These are phyloP conservation scores for Lasiodiplodia theobromae DNA, from an alignment of 2,329 filamentous ascomycete genomes.

Conservation along the genomic window DNA sequence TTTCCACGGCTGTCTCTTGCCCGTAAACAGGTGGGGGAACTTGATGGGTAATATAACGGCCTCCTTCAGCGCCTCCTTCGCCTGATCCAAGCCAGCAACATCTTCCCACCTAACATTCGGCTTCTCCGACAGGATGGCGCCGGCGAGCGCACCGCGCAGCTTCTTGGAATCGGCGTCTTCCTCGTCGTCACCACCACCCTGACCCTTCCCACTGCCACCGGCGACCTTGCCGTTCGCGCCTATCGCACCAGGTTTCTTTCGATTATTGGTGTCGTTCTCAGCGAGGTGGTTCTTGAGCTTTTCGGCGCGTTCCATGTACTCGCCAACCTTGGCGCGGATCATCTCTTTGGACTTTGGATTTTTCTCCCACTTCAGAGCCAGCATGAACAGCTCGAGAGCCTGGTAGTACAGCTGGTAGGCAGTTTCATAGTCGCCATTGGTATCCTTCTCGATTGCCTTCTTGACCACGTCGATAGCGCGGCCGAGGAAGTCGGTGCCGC, in stretches of 20 bases:
- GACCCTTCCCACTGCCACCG: constrained; percentile 68
- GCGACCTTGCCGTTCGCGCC: constrained; percentile 74
- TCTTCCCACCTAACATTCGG: constrained; percentile 99
- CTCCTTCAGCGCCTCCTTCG: constrained; percentile 97
- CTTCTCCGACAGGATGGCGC: constrained; percentile 92
- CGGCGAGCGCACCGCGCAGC: constrained; percentile 85
- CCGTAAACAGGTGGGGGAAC: constrained; percentile 94
- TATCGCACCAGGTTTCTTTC: constrained; percentile 74
- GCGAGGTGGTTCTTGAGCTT: constrained; percentile 92
- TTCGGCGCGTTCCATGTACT: constrained; percentile 99
- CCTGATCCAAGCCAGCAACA: constrained; percentile 89
- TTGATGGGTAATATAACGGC: constrained; percentile 98
- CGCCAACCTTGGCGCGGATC: constrained; percentile 91
- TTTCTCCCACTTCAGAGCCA: constrained; percentile 99
- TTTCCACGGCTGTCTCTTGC: constrained; percentile 97
- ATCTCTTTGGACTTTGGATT: constrained; percentile 96
- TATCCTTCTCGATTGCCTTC: constrained; percentile 96
- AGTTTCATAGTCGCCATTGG: constrained; percentile 94
- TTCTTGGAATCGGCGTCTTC: constrained; percentile 96
- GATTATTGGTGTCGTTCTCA: constrained; percentile 71
- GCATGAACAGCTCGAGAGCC: constrained; percentile 96
- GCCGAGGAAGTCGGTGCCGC: constrained; percentile 94
- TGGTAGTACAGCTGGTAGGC: constrained; percentile 97
- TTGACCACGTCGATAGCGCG: constrained; percentile 97
- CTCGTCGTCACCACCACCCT: constrained; percentile 67